Evolutionary conservation across 768 basidiomycete genomes (phyloP).

Genomic region (Chalciporus pseudorubinellus): DNA sequence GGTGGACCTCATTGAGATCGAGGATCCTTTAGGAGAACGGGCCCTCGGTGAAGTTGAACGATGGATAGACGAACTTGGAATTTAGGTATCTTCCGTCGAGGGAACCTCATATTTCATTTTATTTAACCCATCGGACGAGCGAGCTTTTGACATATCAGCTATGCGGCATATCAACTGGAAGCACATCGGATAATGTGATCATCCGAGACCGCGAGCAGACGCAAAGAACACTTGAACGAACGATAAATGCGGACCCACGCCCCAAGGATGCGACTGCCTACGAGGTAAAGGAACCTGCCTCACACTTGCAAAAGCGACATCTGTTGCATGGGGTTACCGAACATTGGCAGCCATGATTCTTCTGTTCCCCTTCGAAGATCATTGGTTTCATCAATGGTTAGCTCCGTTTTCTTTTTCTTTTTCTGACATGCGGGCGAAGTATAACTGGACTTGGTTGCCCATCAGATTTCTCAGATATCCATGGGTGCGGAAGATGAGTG

Average conservation of each 20-base stretch:
- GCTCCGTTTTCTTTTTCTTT: neutral
- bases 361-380: too few relatives aligned
- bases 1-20: slow-evolving; percentile 39
- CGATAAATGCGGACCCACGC: too few relatives aligned
- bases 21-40: slow-evolving; percentile 36
- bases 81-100: slow-evolving; percentile 31
- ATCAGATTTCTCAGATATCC: neutral
- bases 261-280: too few relatives aligned
- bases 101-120: neutral
- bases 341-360: too few relatives aligned
- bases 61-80: slow-evolving; percentile 57
- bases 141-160: too few relatives aligned
- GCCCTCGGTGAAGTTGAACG: slow-evolving; percentile 42
- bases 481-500: neutral
- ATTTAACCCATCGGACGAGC: neutral
- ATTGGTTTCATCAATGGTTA: neutral
- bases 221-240: too few relatives aligned
- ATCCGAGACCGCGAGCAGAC: too few relatives aligned
- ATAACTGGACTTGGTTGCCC: neutral
- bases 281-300: too few relatives aligned
- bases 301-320: neutral
- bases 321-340: too few relatives aligned
- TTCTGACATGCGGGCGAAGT: neutral
- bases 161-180: too few relatives aligned
- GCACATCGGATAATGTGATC: too few relatives aligned